Conservation (phyloP, 139 green algal genomes). For the Coelastrella sp. region DNA sequence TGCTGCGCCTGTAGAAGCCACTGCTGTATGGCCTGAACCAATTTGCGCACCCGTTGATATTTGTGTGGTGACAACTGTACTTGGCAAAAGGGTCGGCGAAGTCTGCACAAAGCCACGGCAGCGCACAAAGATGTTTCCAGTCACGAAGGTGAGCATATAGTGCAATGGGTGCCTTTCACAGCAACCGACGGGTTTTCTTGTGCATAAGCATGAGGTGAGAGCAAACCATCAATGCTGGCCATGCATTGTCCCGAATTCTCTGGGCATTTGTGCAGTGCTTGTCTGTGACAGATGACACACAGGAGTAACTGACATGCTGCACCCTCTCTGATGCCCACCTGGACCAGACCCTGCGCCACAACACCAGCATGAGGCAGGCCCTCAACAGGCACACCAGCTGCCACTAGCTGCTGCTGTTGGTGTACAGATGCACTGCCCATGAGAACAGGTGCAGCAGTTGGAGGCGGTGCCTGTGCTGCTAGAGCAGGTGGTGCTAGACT, state of each 20-base stretch:
- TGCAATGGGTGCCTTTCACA: no score
- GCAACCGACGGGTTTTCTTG: no score
- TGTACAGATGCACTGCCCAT: not conserved
- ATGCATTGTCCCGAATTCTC: no score
- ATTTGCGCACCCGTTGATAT: not conserved
- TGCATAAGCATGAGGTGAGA: no score
- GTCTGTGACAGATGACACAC: no score
- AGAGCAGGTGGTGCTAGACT: conserved; percentile 18
- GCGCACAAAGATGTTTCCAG: not conserved
- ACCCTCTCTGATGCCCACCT: conserved; percentile 28
- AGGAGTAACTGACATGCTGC: no score
- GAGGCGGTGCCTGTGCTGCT: conserved; percentile 1
- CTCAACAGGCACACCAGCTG: conserved; percentile 17
- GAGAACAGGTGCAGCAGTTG: not conserved
- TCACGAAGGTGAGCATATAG: not conserved
- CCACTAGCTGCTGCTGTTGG: conserved; percentile 15
- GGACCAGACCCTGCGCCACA: conserved; percentile 4
- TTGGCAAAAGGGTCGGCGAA: conserved; percentile 12
- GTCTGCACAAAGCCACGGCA: not conserved
- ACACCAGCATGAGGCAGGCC: conserved; percentile 10
- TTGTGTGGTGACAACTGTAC: not conserved
- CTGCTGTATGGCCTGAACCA: not conserved
- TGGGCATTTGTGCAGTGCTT: no score
- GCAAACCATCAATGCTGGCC: no score
- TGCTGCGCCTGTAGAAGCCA: not conserved